phyloP scores from a whole-genome alignment of 495 filamentous ascomycete genomes.

The Aspergillus funiculosus region DNA sequence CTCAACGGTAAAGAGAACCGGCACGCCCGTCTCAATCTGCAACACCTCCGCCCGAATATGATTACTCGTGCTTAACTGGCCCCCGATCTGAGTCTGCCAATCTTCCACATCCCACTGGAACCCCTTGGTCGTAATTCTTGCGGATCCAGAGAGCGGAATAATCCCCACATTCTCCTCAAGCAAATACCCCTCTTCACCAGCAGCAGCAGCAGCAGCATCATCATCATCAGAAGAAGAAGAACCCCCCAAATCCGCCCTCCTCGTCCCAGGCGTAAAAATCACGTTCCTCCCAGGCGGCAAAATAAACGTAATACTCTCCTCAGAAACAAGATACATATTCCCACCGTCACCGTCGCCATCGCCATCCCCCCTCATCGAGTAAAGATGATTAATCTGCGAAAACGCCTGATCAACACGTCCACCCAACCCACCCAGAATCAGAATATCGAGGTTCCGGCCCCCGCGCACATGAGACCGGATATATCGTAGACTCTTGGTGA shows the following conservation, averaged over 20 bases:
- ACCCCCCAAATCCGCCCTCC: too few species aligned
- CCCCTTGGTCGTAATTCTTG: conserved; percentile 67
- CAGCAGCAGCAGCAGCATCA: too few species aligned
- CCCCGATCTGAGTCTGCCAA: conserved; percentile 78
- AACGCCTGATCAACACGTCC: conserved; percentile 90
- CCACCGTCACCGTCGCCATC: conserved; percentile 9
- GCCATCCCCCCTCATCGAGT: conserved; percentile 32
- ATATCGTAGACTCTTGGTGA: conserved; percentile 66
- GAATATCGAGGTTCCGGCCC: conserved; percentile 46
- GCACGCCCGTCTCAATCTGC: conserved; percentile 56
- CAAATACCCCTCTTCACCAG: conserved; percentile 19
- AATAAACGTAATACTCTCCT: conserved; percentile 74
- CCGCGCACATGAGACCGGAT: too few species aligned
- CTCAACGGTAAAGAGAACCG: conserved; percentile 84
- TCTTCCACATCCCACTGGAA: conserved; percentile 84
- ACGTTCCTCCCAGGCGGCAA: conserved; percentile 60
- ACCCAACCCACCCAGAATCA: conserved; percentile 76
- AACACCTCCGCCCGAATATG: conserved; percentile 58
- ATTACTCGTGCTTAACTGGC: conserved; percentile 89
- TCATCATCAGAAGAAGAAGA: too few species aligned
- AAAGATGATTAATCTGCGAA: conserved; percentile 76
- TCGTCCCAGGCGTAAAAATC: conserved; percentile 55
- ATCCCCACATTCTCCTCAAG: conserved; percentile 73
- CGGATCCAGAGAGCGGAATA: conserved; percentile 69
- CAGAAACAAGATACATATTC: conserved; percentile 66